Percentiles rank a stretch among this genome's conserved stretches.
Evolutionary conservation across 2,329 filamentous ascomycete genomes (phyloP).

Genomic region (Paramyrothecium sp.): DNA sequence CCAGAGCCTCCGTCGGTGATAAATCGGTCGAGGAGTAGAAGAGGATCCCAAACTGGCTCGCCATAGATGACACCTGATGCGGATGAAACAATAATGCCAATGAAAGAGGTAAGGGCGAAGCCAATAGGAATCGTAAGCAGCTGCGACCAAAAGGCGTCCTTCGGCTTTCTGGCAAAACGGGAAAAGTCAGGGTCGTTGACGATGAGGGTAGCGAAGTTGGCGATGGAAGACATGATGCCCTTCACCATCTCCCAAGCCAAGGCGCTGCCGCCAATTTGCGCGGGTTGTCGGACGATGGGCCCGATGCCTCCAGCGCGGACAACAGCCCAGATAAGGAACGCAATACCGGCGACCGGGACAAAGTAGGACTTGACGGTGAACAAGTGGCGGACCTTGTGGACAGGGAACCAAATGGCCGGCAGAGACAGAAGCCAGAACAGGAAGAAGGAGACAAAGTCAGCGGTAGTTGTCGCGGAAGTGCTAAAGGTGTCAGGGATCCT

Average conservation of each 20-base stretch:
- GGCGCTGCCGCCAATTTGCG: conserved; percentile 60
- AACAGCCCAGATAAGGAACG: conserved; percentile 86
- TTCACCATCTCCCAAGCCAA: conserved; percentile 81
- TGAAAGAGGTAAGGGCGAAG: conserved; percentile 79
- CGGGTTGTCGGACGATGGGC: conserved; percentile 72
- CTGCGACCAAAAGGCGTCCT: conserved; percentile 78
- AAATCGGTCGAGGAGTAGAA: conserved; percentile 65
- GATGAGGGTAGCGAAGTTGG: conserved; percentile 88
- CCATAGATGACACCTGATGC: conserved; percentile 68
- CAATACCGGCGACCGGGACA: conserved; percentile 78
- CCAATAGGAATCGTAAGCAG: conserved; percentile 69
- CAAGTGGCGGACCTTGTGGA: conserved; percentile 83
- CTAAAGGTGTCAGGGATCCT: conserved; percentile 68
- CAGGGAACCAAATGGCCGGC: conserved; percentile 85
- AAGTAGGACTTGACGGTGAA: conserved; percentile 89
- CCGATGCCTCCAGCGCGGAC: conserved; percentile 80
- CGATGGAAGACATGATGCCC: conserved; percentile 84
- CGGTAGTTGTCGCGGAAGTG: conserved; percentile 64
- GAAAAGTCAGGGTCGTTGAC: conserved; percentile 81
- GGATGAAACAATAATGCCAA: conserved; percentile 76
- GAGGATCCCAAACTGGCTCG: conserved; percentile 71
- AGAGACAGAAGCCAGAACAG: conserved; percentile 81
- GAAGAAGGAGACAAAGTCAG: conserved; percentile 78
- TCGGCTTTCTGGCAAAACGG: conserved; percentile 75
- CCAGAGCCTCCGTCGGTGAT: conserved; percentile 66